Evolutionary conservation across 192 early-diverging fungal species (phyloP).

Genomic region (Thoreauomyces humboldtii): DNA sequence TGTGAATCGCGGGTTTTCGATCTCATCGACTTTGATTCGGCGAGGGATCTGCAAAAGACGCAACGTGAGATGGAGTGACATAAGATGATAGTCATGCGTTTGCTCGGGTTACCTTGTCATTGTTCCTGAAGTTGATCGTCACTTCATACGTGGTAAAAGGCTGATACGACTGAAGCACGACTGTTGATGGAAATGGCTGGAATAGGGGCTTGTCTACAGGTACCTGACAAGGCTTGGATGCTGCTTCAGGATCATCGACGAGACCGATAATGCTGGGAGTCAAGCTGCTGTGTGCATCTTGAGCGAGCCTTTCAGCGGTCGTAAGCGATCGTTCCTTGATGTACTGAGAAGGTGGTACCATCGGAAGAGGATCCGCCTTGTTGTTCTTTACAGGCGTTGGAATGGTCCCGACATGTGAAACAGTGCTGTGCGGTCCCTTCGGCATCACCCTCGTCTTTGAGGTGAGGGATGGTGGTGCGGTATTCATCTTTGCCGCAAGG

Average conservation of each 20-base stretch:
- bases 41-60: conserved; percentile 44
- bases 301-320: conserved; percentile 35
- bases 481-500: too few relatives aligned
- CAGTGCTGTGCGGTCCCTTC: too few relatives aligned
- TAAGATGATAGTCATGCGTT: background rate
- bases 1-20: conserved; percentile 46
- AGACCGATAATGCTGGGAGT: conserved; percentile 37
- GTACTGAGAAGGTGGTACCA: conserved; percentile 36
- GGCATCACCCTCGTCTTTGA: too few relatives aligned
- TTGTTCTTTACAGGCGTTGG: background rate
- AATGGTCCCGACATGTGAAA: background rate
- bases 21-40: conserved; percentile 48
- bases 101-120: conserved; percentile 50
- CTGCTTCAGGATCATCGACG: conserved; percentile 26
- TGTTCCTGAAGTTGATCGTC: conserved; percentile 53
- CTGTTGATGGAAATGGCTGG: conserved; percentile 45
- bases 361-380: background rate
- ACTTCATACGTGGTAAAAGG: conserved; percentile 58
- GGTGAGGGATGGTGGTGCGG: too few relatives aligned
- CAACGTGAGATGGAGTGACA: background rate
- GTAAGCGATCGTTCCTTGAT: conserved; percentile 33
- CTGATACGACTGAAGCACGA: conserved; percentile 45
- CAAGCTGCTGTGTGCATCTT: conserved; percentile 9
- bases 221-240: conserved; percentile 33
- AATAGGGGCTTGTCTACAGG: conserved; percentile 53